Conservation (phyloP, 78 protist genomes). For the Creolimax fragrantissima region DNA sequence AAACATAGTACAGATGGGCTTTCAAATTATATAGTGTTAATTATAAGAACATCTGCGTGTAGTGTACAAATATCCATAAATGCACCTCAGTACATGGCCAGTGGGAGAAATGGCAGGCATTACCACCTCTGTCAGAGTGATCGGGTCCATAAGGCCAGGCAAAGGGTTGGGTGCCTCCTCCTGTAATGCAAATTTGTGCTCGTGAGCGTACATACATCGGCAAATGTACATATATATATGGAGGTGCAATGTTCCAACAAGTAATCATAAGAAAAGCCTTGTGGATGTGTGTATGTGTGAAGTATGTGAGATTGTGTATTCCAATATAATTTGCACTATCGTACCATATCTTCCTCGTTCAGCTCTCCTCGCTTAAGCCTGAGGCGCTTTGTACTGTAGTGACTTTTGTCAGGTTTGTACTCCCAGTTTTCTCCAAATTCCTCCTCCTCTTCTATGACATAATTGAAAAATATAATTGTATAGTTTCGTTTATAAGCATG, state of each 20-base stretch:
- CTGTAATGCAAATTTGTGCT: not conserved
- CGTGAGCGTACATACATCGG: not conserved
- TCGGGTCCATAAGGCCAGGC: slow-evolving; percentile 43
- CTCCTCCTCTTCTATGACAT: no score
- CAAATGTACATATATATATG: not conserved
- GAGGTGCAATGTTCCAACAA: no score
- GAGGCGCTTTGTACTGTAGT: slow-evolving; percentile 10
- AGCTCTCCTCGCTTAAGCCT: not conserved
- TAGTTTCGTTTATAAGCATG: no score
- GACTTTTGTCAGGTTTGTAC: not conserved
- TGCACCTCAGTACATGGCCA: slow-evolving; percentile 42
- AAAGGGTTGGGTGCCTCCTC: slow-evolving; percentile 22
- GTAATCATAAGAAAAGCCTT: no score
- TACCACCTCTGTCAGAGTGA: slow-evolving; percentile 33
- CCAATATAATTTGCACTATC: not conserved
- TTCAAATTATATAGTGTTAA: not conserved
- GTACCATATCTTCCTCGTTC: not conserved
- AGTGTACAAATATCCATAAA: not conserved
- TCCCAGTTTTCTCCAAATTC: no score
- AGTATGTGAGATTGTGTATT: no score
- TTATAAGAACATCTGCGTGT: not conserved
- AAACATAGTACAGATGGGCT: no score
- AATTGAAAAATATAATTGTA: no score
- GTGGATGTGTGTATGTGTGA: no score
- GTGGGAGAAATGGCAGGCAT: slow-evolving; percentile 47